phyloP scores from a whole-genome alignment of 2,329 filamentous ascomycete genomes.

The Colletotrichum graminicola region DNA sequence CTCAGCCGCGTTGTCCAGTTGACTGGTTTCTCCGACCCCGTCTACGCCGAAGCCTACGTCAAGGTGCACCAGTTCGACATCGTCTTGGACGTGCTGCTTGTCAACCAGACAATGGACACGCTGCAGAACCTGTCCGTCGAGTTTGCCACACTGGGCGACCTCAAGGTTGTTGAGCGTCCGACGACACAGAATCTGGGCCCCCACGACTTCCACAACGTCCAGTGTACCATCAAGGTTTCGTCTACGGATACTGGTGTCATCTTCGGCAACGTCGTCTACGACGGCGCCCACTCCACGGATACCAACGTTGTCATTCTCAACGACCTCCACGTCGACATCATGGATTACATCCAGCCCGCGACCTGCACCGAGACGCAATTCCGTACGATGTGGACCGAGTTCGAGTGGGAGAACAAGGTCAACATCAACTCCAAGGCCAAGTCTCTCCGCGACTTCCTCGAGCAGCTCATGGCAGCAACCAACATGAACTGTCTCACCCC shows the following conservation, averaged over 20 bases:
- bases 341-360: conserved; percentile 99
- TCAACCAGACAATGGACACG: conserved; percentile 97
- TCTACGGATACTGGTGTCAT: conserved; percentile 98
- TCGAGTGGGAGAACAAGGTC: conserved; percentile 99
- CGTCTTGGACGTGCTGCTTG: conserved; percentile 92
- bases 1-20: conserved; percentile 96
- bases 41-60: conserved; percentile 99
- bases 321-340: conserved; percentile 98
- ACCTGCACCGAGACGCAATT: conserved; percentile 98
- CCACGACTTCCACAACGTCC: conserved; percentile 97
- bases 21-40: conserved; percentile 97
- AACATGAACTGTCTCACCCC: conserved; percentile 99
- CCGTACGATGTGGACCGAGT: conserved; percentile 99
- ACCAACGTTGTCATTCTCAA: conserved; percentile 98
- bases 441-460: conserved; percentile 89
- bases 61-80: conserved; percentile 99
- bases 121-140: conserved; percentile 97
- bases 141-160: conserved; percentile 96
- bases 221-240: conserved; percentile 98
- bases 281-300: conserved; percentile 90
- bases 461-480: conserved; percentile 95
- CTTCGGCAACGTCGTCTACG: conserved; percentile 98
- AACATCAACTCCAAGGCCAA: conserved; percentile 99
- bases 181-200: conserved; percentile 96
- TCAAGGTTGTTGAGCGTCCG: conserved; percentile 97